phyloP scores from a whole-genome alignment of 768 basidiomycete species.

The Daedaleopsis sinensis region DNA sequence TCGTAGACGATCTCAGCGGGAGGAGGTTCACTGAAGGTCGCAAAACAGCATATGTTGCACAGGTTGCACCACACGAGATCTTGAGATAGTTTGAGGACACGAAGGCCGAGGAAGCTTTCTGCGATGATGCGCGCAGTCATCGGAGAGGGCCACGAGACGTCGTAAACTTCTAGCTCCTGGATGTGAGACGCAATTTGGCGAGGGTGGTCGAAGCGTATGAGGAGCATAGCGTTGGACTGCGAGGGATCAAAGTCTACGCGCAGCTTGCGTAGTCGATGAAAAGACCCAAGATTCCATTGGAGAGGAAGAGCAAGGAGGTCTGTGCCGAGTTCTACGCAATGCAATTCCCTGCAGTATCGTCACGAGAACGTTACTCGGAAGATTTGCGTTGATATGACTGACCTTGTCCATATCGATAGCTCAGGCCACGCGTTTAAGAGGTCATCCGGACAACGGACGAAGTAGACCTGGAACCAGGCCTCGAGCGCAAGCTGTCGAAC shows the following conservation, averaged over 20 bases:
- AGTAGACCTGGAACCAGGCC: conserved; percentile 21
- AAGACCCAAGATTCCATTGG: conserved; percentile 11
- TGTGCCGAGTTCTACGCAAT: conserved; percentile 14
- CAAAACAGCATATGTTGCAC: conserved; percentile 20
- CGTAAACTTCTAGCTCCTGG: conserved; percentile 16
- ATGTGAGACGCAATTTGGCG: conserved; percentile 10
- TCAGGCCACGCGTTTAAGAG: conserved; percentile 11
- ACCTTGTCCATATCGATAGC: conserved; percentile 15
- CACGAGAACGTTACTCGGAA: background rate
- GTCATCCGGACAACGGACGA: conserved; percentile 8
- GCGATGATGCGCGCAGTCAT: conserved; percentile 9
- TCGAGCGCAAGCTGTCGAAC: conserved; percentile 17
- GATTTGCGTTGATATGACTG: background rate
- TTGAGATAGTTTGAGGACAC: conserved; percentile 13
- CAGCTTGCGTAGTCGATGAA: conserved; percentile 15
- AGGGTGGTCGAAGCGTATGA: conserved; percentile 19
- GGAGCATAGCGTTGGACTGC: conserved; percentile 16
- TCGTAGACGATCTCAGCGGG: conserved; percentile 16
- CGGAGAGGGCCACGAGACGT: conserved; percentile 19
- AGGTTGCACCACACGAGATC: conserved; percentile 20
- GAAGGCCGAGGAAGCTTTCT: conserved; percentile 9
- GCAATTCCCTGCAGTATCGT: conserved; percentile 7
- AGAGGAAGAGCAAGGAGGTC: conserved; percentile 5
- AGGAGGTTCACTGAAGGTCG: conserved; percentile 19
- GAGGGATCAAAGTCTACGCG: conserved; percentile 18